Evolutionary conservation across 2,329 filamentous ascomycete genomes (phyloP).

Genomic region (Cyphellophora attinorum): DNA sequence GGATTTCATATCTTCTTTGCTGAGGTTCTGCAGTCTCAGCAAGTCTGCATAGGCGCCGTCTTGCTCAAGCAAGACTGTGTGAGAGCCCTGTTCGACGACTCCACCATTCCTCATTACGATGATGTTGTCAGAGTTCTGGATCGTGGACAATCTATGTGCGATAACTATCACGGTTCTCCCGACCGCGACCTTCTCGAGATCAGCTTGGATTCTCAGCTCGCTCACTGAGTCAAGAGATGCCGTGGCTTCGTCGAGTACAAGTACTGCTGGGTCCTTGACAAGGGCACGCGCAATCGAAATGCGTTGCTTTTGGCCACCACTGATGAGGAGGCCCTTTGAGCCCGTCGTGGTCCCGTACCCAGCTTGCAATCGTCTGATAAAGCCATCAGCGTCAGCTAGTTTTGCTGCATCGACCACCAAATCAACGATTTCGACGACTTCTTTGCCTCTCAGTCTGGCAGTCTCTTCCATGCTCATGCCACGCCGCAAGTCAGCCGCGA

Average conservation of each 20-base stretch:
- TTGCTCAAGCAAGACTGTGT: constrained; percentile 22
- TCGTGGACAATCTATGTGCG: constrained; percentile 23
- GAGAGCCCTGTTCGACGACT: constrained; percentile 25
- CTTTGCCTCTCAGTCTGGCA: constrained; percentile 18
- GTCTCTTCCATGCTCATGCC: constrained; percentile 4
- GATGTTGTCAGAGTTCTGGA: constrained; percentile 28
- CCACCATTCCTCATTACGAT: constrained; percentile 25
- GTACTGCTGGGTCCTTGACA: constrained; percentile 72
- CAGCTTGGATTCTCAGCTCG: constrained; percentile 25
- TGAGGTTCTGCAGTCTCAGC: constrained; percentile 35
- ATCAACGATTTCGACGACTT: constrained; percentile 42
- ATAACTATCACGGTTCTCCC: constrained; percentile 20
- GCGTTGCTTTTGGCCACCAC: constrained; percentile 83
- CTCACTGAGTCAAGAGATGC: constrained; percentile 27
- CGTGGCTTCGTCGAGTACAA: constrained; percentile 37
- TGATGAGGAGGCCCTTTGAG: constrained; percentile 72
- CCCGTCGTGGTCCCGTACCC: constrained; percentile 39
- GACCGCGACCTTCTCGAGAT: constrained; percentile 21
- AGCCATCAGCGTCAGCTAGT: constrained; percentile 50
- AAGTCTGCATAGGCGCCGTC: constrained; percentile 39
- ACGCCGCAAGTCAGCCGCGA: constrained; percentile 5
- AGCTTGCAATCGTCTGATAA: constrained; percentile 44
- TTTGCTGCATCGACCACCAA: constrained; percentile 32
- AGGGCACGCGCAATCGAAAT: constrained; percentile 81
- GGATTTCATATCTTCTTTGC: constrained; percentile 1